phyloP scores from a whole-genome alignment of 148 eudicot species.

The Tetragonia tetragonoides region DNA sequence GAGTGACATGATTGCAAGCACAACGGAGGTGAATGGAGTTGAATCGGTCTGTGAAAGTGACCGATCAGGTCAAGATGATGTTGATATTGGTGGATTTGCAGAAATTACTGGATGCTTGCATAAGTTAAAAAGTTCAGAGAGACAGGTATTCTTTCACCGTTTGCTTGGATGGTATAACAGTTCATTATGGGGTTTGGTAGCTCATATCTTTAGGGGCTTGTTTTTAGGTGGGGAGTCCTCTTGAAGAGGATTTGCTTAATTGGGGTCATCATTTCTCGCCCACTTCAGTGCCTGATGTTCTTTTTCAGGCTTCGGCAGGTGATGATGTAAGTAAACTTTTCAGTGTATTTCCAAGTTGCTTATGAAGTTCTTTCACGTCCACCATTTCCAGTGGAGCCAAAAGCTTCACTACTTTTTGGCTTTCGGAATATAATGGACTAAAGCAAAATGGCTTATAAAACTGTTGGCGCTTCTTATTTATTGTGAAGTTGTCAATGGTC shows the following conservation, averaged over 20 bases:
- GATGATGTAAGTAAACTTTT: conserved; percentile 64
- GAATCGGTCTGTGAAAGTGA: conserved; percentile 23
- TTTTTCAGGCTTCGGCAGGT: conserved; percentile 93
- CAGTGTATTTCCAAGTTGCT: conserved; percentile 3
- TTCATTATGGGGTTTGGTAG: not conserved
- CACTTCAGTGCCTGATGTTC: conserved; percentile 75
- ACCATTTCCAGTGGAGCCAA: too few relatives aligned
- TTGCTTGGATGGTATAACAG: not conserved
- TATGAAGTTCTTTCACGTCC: conserved; percentile 13
- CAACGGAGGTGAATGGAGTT: conserved; percentile 28
- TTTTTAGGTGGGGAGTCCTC: conserved; percentile 73
- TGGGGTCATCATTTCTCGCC: conserved; percentile 91
- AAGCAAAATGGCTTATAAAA: too few relatives aligned
- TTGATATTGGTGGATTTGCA: conserved; percentile 93
- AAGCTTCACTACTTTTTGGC: too few relatives aligned
- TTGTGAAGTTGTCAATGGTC: too few relatives aligned
- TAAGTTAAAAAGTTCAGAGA: conserved; percentile 61
- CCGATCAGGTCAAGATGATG: conserved; percentile 41
- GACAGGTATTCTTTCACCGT: conserved; percentile 52
- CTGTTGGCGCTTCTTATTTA: too few relatives aligned
- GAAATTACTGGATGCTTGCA: conserved; percentile 79
- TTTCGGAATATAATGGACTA: too few relatives aligned
- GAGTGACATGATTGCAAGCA: conserved; percentile 25
- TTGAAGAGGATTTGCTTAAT: conserved; percentile 91
- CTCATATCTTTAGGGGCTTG: conserved; percentile 18